Evolutionary conservation across 371 early-diverging fungal genomes (phyloP), one percentile per base, ranked within the genome.

Genomic region (Apophysomyces variabilis): DNA sequence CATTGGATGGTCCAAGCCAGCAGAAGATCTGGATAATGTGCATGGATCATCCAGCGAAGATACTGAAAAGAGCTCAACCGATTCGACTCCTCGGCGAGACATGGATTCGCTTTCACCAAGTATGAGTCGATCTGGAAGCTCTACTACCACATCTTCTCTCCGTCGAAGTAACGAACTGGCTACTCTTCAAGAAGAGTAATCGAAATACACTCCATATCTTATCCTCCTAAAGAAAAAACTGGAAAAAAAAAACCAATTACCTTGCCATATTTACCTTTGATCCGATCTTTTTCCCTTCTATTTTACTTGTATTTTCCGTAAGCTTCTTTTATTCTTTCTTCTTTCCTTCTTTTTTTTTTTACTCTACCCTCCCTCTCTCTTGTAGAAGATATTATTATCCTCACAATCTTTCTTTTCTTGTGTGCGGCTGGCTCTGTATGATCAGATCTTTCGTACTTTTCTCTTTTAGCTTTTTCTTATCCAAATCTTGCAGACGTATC

Each of bases 101-200:
- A 61, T 68, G 14, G 68, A 67, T 8, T 58, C 71, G 14, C 68
- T 71, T 16, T 67, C 76, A 35, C 73, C 76, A 21, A 60, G 61
- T 18, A 63, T 69, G 66, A 69, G 69, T 62, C 69, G 69, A 18
- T 73, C 73, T 6, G 69, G 67, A 3, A 73, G 73, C 38, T 69
- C 73, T 32, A 69, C 62, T 38, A 62, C 69, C 8, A 56, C 66
- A 12, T 66, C 70, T 9, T 77, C 80, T 26, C 60, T 77, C 39
- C 76, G 78, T 39, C 71, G 73, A 21, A 80, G 81, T 61, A 76
- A 74, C 61, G 81, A 80, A 57, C 43, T 80, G 18, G 78, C 74
- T n/a, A 80, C 78, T 7, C 71, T 80, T 32, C 67, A 72, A 65
- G 81, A 80, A 73, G 79, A 79, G 64, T 73, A 72, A 63, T 37